These are phyloP conservation scores for Paramyrothecium roridum DNA, from an alignment of 2,329 filamentous ascomycete species.

Conservation along the genomic window DNA sequence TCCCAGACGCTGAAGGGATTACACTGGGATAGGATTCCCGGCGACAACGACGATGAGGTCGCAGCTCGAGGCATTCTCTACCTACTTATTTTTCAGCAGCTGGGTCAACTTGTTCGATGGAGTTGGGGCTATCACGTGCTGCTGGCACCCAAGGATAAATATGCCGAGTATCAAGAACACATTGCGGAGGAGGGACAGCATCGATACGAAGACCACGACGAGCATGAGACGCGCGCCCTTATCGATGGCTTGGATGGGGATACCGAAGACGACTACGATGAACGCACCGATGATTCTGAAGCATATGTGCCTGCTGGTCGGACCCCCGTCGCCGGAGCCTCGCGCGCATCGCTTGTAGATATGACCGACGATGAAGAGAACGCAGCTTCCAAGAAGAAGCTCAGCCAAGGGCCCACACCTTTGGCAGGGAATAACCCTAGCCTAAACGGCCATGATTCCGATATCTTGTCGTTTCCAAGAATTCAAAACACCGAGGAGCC, in stretches of 20 bases:
- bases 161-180: constrained; percentile 59
- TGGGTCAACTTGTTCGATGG: constrained; percentile 93
- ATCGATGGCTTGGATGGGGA: constrained; percentile 35
- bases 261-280: constrained; percentile 34
- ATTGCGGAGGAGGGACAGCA: constrained; percentile 58
- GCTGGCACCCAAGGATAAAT: constrained; percentile 77
- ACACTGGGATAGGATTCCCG: constrained; percentile 88
- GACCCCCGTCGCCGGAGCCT: constrained; percentile 50
- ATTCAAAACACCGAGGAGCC: constrained; percentile 42
- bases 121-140: constrained; percentile 97
- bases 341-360: constrained; percentile 44
- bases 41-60: constrained; percentile 94
- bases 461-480: constrained; percentile 62
- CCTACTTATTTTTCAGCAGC: constrained; percentile 93
- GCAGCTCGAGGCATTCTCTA: constrained; percentile 92
- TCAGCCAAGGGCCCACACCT: constrained; percentile 17
- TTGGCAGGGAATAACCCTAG: constrained; percentile 17
- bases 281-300: constrained; percentile 38
- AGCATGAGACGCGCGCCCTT: constrained; percentile 41
- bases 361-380: constrained; percentile 42
- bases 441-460: constrained; percentile 34
- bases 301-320: constrained; percentile 53
- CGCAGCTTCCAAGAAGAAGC: constrained; percentile 24
- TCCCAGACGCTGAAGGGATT: constrained; percentile 88
- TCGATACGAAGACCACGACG: constrained; percentile 42